phyloP scores from a whole-genome alignment of 2,329 filamentous ascomycete genomes.

The Trichophyton verrucosum region DNA sequence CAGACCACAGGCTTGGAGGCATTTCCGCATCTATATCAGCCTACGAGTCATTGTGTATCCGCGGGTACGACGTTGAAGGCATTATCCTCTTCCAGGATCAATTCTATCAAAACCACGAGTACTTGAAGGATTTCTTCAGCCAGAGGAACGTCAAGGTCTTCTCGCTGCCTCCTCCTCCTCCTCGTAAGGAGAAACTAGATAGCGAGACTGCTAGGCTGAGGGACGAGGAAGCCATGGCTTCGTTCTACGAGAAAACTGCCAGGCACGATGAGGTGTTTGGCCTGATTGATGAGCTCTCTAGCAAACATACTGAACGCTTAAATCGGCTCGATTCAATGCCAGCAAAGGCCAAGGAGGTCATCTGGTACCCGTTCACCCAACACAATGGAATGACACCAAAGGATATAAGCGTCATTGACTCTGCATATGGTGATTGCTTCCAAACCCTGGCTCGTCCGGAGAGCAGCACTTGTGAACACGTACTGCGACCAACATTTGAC shows the following conservation, averaged over 20 bases:
- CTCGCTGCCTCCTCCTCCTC: slow-evolving; percentile 48
- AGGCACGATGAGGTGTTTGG: slow-evolving; percentile 29
- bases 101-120: slow-evolving; percentile 55
- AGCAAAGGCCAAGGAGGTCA: slow-evolving; percentile 46
- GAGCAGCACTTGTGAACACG: slow-evolving; percentile 5
- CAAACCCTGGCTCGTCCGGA: slow-evolving; percentile 42
- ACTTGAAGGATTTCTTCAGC: slow-evolving; percentile 55
- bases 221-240: slow-evolving; percentile 46
- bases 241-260: slow-evolving; percentile 49
- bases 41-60: slow-evolving; percentile 62
- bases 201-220: slow-evolving; percentile 25
- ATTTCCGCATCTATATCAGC: slow-evolving; percentile 71
- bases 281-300: slow-evolving; percentile 41
- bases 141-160: slow-evolving; percentile 46
- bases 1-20: slow-evolving; percentile 63
- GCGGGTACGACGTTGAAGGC: slow-evolving; percentile 63
- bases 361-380: slow-evolving; percentile 85
- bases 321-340: slow-evolving; percentile 50
- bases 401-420: slow-evolving; percentile 64
- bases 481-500: slow-evolving; percentile 59
- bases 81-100: slow-evolving; percentile 57
- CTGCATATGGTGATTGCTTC: slow-evolving; percentile 67
- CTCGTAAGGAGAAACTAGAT: slow-evolving; percentile 21
- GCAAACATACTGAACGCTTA: slow-evolving; percentile 46
- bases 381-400: slow-evolving; percentile 51